Conservation (phyloP, 1,139 yeast genomes). For the Debaryomyces singareniensis region DNA sequence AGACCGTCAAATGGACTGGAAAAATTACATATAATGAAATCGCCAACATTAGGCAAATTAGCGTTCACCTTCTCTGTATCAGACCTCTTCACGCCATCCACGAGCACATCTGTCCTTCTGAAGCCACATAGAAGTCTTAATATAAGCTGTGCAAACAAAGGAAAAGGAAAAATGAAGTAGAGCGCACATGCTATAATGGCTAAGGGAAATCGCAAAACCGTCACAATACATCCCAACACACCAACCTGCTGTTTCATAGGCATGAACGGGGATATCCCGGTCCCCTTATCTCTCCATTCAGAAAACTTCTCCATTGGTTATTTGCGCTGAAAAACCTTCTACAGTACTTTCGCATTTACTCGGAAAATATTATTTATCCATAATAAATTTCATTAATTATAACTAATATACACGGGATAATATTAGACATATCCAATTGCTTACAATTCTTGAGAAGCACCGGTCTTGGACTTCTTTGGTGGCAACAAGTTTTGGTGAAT, state of each 20-base stretch:
- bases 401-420: slow-evolving; percentile 12
- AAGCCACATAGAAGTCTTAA: slow-evolving; percentile 18
- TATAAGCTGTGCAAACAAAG: slow-evolving; percentile 10
- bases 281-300: slow-evolving; percentile 70
- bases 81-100: slow-evolving; percentile 48
- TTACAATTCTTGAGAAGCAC: slow-evolving; percentile 83
- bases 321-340: slow-evolving; percentile 3
- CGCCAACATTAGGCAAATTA: slow-evolving; percentile 35
- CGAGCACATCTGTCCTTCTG: slow-evolving; percentile 29
- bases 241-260: slow-evolving; percentile 27
- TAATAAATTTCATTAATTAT: slow-evolving; percentile 9
- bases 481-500: slow-evolving; percentile 94
- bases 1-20: slow-evolving; percentile 52
- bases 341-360: slow-evolving; percentile 1
- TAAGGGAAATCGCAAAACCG: slow-evolving; percentile 22
- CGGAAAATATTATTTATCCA: slow-evolving; percentile 2
- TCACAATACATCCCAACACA: slow-evolving; percentile 8
- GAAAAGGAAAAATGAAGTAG: slow-evolving; percentile 13
- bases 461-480: slow-evolving; percentile 76
- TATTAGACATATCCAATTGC: slow-evolving; percentile 2
- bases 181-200: slow-evolving; percentile 13
- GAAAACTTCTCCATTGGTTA: slow-evolving; percentile 66
- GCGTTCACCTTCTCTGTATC: slow-evolving; percentile 22
- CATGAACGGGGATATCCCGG: slow-evolving; percentile 77
- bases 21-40: slow-evolving; percentile 47